Percentiles rank a stretch among this genome's conserved stretches.
phyloP scores from a whole-genome alignment of 1,139 yeast species.

The Yamadazyma atmosphaerica region DNA sequence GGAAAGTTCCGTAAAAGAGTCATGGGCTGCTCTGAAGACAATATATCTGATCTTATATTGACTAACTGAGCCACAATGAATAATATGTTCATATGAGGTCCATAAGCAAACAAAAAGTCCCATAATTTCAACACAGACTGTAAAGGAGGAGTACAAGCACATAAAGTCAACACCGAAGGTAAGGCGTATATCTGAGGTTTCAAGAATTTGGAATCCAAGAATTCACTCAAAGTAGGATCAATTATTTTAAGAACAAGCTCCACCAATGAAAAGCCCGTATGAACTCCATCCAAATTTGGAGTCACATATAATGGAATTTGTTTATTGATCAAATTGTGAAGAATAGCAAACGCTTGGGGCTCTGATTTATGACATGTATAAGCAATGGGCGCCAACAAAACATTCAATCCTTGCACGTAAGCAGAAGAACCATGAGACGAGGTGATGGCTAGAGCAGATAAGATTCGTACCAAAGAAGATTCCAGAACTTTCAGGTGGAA shows the following conservation, averaged over 20 bases:
- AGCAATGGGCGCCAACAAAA: conserved; percentile 80
- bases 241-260: conserved; percentile 70
- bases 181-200: conserved; percentile 88
- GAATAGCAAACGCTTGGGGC: conserved; percentile 79
- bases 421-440: conserved; percentile 36
- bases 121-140: conserved; percentile 74
- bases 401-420: conserved; percentile 93
- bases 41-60: conserved; percentile 59
- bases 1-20: conserved; percentile 74
- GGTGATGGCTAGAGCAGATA: conserved; percentile 72
- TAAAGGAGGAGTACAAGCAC: conserved; percentile 90
- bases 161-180: conserved; percentile 81
- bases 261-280: conserved; percentile 68
- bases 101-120: conserved; percentile 92
- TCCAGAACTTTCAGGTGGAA: conserved; percentile 73
- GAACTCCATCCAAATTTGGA: conserved; percentile 80
- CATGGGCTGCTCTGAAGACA: conserved; percentile 70
- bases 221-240: conserved; percentile 69
- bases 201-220: conserved; percentile 60
- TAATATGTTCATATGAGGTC: conserved; percentile 82
- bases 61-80: conserved; percentile 85
- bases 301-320: conserved; percentile 79
- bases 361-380: conserved; percentile 73
- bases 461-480: conserved; percentile 62
- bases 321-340: conserved; percentile 55